A percentile compares a stretch with the other conserved stretches of the same genome.
Evolutionary conservation across 768 basidiomycete species (phyloP).

Genomic region (Tephrocybe rancida): DNA sequence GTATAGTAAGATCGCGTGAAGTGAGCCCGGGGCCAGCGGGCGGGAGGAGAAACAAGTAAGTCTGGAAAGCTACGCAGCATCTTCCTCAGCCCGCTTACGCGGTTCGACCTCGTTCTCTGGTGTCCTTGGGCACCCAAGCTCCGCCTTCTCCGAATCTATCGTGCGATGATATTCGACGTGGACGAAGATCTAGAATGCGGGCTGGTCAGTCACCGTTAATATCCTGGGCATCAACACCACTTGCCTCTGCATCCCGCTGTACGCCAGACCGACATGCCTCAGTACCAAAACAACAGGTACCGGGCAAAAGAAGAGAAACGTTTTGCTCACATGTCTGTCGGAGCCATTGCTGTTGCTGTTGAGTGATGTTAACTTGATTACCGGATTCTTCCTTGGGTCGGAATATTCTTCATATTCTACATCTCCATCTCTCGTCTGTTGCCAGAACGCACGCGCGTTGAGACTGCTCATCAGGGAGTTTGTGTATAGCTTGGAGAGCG

Average conservation of each 20-base stretch:
- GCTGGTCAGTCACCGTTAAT: not conserved
- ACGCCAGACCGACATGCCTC: no score
- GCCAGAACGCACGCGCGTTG: conserved; percentile 35
- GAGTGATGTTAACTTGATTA: not conserved
- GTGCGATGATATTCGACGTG: conserved; percentile 22
- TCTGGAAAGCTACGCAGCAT: no score
- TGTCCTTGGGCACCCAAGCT: no score
- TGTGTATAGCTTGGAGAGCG: conserved; percentile 41
- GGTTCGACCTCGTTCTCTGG: not conserved
- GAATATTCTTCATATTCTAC: not conserved
- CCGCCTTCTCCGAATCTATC: conserved; percentile 1
- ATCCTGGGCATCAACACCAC: not conserved
- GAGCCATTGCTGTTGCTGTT: not conserved
- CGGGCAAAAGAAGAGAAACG: not conserved
- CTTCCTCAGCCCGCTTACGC: not conserved
- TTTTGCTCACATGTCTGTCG: not conserved
- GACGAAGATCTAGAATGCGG: conserved; percentile 19
- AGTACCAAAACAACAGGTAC: no score
- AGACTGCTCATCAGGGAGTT: conserved; percentile 43
- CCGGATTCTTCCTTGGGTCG: not conserved
- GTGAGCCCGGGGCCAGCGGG: no score
- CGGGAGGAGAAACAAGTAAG: no score
- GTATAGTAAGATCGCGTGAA: no score
- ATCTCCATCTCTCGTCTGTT: conserved; percentile 6
- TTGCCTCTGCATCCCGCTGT: conserved; percentile 2